Percentiles rank a stretch among this genome's conserved stretches.
These are phyloP conservation scores for Scolecobasidium constrictum DNA, from an alignment of 2,329 filamentous ascomycete genomes.

Conservation along the genomic window DNA sequence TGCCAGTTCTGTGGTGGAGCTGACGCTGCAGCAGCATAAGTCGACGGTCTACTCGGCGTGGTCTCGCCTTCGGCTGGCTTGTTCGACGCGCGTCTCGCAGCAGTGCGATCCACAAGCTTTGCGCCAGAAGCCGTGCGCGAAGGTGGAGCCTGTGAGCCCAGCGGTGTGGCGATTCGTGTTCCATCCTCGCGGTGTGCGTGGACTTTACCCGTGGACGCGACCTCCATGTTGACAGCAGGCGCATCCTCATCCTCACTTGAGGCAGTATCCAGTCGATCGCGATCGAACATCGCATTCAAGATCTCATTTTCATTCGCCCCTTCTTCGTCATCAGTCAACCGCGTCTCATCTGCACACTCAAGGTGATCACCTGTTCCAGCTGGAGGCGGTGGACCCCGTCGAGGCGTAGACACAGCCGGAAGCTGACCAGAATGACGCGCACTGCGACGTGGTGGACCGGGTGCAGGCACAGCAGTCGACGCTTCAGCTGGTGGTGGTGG, in stretches of 20 bases:
- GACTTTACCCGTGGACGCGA: slow-evolving; percentile 75
- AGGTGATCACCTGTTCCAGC: slow-evolving; percentile 55
- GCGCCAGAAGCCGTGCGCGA: slow-evolving; percentile 20
- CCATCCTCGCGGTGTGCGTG: slow-evolving; percentile 89
- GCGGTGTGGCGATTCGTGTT: slow-evolving; percentile 72
- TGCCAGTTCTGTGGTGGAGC: slow-evolving; percentile 87
- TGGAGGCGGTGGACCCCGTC: slow-evolving; percentile 29
- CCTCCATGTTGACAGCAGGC: slow-evolving; percentile 82
- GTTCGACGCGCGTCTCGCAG: neutral
- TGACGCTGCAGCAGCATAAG: slow-evolving; percentile 77
- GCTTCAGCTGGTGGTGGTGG: neutral
- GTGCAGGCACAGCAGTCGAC: slow-evolving; percentile 30
- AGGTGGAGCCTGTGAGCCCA: slow-evolving; percentile 37
- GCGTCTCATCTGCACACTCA: slow-evolving; percentile 89
- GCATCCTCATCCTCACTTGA: slow-evolving; percentile 67
- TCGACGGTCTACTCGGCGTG: slow-evolving; percentile 48
- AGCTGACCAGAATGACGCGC: slow-evolving; percentile 42
- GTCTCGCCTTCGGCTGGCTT: neutral
- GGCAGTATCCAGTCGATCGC: slow-evolving; percentile 79
- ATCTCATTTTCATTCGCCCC: slow-evolving; percentile 52
- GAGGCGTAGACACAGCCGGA: neutral
- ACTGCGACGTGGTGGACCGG: slow-evolving; percentile 46
- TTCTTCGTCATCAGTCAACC: slow-evolving; percentile 64
- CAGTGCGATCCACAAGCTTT: neutral
- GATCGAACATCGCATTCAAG: slow-evolving; percentile 80